Conservation (phyloP, 441 rosid species). For the Corymbia calophylla region DNA sequence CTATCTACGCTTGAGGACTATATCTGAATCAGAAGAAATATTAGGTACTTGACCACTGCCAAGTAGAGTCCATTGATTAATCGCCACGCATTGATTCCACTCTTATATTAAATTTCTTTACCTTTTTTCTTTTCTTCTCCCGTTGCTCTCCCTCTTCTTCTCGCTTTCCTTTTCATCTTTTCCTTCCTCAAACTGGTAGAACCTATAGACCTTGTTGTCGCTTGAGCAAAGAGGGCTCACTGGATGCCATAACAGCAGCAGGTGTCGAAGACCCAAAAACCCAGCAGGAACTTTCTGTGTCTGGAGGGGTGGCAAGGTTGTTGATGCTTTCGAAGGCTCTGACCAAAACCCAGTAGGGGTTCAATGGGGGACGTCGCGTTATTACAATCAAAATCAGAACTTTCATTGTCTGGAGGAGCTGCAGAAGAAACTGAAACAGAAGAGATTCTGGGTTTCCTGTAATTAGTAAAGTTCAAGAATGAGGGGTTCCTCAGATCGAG, state of each 20-base stretch:
- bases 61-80: background rate
- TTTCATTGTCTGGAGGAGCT: slow-evolving; percentile 8
- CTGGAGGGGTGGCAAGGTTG: slow-evolving; percentile 1
- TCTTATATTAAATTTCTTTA: background rate
- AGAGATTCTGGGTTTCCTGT: slow-evolving; percentile 15
- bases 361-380: background rate
- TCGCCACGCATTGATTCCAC: background rate
- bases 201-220: background rate
- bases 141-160: background rate
- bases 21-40: background rate
- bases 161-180: background rate
- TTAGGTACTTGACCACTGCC: background rate
- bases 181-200: background rate
- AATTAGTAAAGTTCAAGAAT: background rate
- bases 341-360: slow-evolving; percentile 6
- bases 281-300: background rate
- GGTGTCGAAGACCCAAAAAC: background rate
- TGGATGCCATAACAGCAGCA: background rate
- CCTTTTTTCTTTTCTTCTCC: background rate
- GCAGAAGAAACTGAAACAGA: slow-evolving; percentile 7
- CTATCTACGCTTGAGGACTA: background rate
- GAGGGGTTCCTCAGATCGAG: background rate
- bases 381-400: background rate
- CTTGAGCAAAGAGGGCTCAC: background rate
- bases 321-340: slow-evolving; percentile 23